These are phyloP conservation scores for Scleroderma citrinum DNA, from an alignment of 768 basidiomycete species.

Conservation along the genomic window DNA sequence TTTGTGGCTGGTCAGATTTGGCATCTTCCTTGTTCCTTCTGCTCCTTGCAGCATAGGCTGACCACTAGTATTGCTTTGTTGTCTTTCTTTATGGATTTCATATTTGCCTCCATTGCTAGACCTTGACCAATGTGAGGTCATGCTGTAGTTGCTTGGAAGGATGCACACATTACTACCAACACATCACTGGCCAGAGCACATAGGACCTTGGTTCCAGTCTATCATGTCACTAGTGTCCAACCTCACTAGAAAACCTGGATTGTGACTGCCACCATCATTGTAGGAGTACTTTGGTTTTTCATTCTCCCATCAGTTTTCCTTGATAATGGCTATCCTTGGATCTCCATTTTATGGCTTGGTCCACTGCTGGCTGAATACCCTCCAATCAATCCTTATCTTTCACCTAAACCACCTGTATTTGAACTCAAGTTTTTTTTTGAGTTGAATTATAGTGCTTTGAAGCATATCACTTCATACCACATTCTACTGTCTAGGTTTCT, in stretches of 20 bases:
- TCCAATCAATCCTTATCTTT: background rate
- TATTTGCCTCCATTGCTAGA: too few relatives aligned
- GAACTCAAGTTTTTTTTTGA: background rate
- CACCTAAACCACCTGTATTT: background rate
- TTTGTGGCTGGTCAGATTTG: too few relatives aligned
- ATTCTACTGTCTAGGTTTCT: too few relatives aligned
- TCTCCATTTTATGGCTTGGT: background rate
- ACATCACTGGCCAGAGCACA: background rate
- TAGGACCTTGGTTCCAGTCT: background rate
- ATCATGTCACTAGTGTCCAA: background rate
- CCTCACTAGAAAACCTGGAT: background rate
- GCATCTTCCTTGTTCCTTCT: too few relatives aligned
- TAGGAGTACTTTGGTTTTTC: slow-evolving; percentile 1
- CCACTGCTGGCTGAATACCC: background rate
- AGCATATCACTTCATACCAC: too few relatives aligned
- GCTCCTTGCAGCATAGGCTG: too few relatives aligned
- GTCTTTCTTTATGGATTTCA: background rate
- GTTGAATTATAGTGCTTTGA: too few relatives aligned
- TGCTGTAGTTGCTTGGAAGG: too few relatives aligned
- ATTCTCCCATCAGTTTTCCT: background rate
- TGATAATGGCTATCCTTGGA: background rate
- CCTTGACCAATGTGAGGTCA: too few relatives aligned
- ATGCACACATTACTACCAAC: background rate
- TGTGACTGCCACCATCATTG: background rate
- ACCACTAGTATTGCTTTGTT: background rate